Percentiles rank a stretch among this genome's conserved stretches.
Conservation (phyloP, 306 rosid genomes). For the Albizia julibrissin region DNA sequence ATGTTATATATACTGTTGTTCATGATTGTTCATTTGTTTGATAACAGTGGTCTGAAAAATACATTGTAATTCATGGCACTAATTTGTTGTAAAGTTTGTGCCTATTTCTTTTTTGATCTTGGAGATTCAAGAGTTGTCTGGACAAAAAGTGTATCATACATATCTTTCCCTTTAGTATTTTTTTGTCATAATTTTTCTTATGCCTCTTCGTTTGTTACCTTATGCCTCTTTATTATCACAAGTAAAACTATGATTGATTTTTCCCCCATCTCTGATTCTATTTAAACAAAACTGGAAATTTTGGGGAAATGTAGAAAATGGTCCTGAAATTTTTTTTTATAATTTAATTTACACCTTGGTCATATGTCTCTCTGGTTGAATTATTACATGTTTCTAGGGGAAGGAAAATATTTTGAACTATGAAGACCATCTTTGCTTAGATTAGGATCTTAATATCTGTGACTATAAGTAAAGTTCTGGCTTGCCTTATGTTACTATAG, state of each 20-base stretch:
- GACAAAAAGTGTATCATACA: neutral
- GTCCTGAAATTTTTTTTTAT: neutral
- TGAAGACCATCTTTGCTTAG: constrained; percentile 7
- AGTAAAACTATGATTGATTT: neutral
- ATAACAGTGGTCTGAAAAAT: neutral
- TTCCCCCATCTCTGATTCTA: neutral
- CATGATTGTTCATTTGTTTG: neutral
- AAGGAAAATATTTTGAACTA: neutral
- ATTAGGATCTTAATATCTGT: neutral
- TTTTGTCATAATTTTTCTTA: neutral
- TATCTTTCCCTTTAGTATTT: neutral
- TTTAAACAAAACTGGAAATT: constrained; percentile 1
- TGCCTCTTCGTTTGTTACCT: neutral
- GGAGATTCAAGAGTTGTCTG: constrained; percentile 24
- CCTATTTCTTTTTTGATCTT: neutral
- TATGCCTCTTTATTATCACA: constrained; percentile 16
- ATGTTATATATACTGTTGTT: neutral
- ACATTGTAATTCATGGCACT: neutral
- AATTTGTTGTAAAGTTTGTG: constrained; percentile 3
- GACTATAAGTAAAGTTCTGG: neutral
- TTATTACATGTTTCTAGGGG: constrained; percentile 3
- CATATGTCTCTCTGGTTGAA: constrained; percentile 12
- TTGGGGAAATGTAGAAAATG: neutral
- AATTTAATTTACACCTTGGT: constrained; percentile 12
- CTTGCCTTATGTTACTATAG: neutral